These are phyloP conservation scores for Canavalia gladiata DNA, from an alignment of 306 rosid genomes.

Conservation along the genomic window DNA sequence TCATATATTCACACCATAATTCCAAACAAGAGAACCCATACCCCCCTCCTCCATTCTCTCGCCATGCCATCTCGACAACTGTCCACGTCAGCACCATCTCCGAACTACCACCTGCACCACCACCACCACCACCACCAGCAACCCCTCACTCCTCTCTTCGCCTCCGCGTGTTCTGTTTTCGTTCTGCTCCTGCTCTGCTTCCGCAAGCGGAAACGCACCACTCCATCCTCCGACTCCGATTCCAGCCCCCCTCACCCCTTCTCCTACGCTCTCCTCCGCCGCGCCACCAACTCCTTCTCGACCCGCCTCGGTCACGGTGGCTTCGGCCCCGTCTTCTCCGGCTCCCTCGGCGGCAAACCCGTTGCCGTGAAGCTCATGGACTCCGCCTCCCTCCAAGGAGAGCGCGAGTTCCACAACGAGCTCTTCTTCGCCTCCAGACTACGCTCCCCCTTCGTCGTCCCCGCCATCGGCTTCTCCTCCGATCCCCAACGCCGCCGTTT, in stretches of 20 bases:
- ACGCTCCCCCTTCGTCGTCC: slow-evolving; percentile 58
- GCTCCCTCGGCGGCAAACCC: slow-evolving; percentile 55
- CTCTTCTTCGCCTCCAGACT: slow-evolving; percentile 78
- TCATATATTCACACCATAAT: not conserved
- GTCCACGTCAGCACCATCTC: slow-evolving; percentile 43
- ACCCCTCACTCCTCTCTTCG: slow-evolving; percentile 34
- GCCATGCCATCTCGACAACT: slow-evolving; percentile 70
- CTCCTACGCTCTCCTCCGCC: slow-evolving; percentile 82
- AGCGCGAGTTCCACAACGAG: slow-evolving; percentile 97
- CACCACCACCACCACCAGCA: not conserved
- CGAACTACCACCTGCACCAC: not conserved
- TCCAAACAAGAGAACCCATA: no score
- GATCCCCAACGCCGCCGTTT: slow-evolving; percentile 74
- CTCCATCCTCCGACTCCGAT: slow-evolving; percentile 66
- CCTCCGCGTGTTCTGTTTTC: slow-evolving; percentile 59
- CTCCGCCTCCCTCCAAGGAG: slow-evolving; percentile 83
- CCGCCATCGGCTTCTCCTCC: slow-evolving; percentile 78
- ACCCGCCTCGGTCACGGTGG: slow-evolving; percentile 93
- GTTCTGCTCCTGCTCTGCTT: slow-evolving; percentile 63
- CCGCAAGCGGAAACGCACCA: slow-evolving; percentile 69
- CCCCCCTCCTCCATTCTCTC: not conserved
- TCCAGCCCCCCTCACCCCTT: slow-evolving; percentile 74
- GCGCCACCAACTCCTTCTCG: slow-evolving; percentile 88
- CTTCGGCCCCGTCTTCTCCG: slow-evolving; percentile 83
- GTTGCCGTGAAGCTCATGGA: slow-evolving; percentile 95